Base-by-base conservation (phyloP, 306 rosid species). In the Arachis stenosperma region DNA sequence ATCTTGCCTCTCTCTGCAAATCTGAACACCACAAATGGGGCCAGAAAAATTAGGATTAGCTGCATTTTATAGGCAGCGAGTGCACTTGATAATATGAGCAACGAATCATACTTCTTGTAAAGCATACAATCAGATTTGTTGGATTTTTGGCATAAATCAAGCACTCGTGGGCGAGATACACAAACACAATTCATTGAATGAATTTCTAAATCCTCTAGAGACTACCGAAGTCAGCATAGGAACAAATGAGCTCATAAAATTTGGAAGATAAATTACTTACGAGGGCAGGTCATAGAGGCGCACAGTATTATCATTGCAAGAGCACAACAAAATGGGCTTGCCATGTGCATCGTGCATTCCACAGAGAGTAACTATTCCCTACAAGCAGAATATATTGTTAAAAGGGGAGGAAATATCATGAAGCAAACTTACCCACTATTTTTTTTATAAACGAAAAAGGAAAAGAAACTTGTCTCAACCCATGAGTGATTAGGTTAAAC, bases 251-350 rank as follows among this genome's bases (percentile, higher is more conserved):
- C 53, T 5, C 53, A 43, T 9, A n/a, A 51, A 46, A 42, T 57
- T 37, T n/a, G 67, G 74, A 59, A 79, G 81, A 77, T 67, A 72
- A 62, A 6, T 48, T 48, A 76, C 97, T 91, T 83, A 94, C 98
- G 98, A 89, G 74, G 98, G 98, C 86, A 94, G 87, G 83, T 94
- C 96, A 75, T 88, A 94, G 76, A 91, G 81, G 79, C 82, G 96
- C 79, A 91, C 92, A 41, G 95, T 78, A 81, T 91, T 91, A 84
- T 91, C 97, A 66, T 91, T 94, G 92, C 91, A 84, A 59, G 98
- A 70, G 74, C 97, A 88, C 65, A 91, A 61, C 83, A 91, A 81
- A 53, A 94, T 76, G n/a, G 98, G 98, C 82, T 91, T 91, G 78
- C 89, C 89, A 76, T 91, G 97, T 27, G 87, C 65, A 81, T 94